Conservation (phyloP, 768 basidiomycete species). For the Lactarius evosmus region DNA sequence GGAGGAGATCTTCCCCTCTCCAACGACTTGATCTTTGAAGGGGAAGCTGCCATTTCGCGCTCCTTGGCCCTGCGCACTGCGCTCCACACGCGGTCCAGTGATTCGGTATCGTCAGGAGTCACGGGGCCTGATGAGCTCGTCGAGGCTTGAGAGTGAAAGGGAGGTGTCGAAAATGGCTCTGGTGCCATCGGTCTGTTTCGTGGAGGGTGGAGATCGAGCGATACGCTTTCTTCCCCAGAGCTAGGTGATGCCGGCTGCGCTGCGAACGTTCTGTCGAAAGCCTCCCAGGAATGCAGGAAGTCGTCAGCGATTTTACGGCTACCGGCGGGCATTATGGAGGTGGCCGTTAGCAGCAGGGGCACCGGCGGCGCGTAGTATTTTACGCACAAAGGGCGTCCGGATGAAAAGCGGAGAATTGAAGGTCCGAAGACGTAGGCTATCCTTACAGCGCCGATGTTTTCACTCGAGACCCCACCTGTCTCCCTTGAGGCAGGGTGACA, state of each 20-base stretch:
- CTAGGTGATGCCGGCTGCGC: slow-evolving; percentile 25
- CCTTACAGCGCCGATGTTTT: slow-evolving; percentile 18
- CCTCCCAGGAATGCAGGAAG: slow-evolving; percentile 28
- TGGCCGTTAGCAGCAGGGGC: slow-evolving; percentile 26
- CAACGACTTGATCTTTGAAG: slow-evolving; percentile 67
- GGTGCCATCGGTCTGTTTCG: slow-evolving; percentile 29
- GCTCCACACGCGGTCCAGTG: slow-evolving; percentile 62
- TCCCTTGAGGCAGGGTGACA: slow-evolving; percentile 26
- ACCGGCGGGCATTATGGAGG: slow-evolving; percentile 24
- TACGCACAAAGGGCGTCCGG: slow-evolving; percentile 28
- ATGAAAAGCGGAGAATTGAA: slow-evolving; percentile 28
- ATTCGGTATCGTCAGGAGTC: slow-evolving; percentile 31
- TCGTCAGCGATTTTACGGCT: slow-evolving; percentile 23
- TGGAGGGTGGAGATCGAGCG: slow-evolving; percentile 15
- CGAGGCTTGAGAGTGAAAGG: slow-evolving; percentile 23
- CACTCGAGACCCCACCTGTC: slow-evolving; percentile 22
- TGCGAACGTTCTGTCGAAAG: slow-evolving; percentile 28
- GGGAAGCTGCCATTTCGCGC: slow-evolving; percentile 61
- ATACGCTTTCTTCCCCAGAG: slow-evolving; percentile 18
- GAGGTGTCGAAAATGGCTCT: slow-evolving; percentile 28
- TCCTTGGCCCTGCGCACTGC: slow-evolving; percentile 63
- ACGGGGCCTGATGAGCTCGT: slow-evolving; percentile 27
- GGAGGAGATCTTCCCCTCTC: slow-evolving; percentile 39
- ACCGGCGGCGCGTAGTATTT: slow-evolving; percentile 23
- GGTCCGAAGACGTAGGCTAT: slow-evolving; percentile 27